Evolutionary conservation across 2,329 filamentous ascomycete genomes (phyloP), one percentile per base, ranked within the genome.

Genomic region (Fusarium tjaetaba): DNA sequence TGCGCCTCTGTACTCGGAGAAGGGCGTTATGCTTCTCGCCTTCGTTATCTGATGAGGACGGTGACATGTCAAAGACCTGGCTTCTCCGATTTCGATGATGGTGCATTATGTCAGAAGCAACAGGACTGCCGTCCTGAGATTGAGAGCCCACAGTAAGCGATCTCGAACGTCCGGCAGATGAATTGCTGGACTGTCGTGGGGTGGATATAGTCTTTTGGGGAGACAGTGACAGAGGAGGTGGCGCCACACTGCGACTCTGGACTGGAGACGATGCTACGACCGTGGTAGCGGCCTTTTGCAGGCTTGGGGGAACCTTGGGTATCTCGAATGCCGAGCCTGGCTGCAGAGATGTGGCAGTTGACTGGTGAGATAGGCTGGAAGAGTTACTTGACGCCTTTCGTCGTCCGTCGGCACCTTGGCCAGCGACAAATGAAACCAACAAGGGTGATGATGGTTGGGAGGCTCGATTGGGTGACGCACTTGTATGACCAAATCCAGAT

Each of bases 1-100:
- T 91, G 15, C 96, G 92, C 41, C 96, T 89, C 80, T 99, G 96
- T 8, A 99, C 96, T 58, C 97, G 94, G 48, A 99, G 88, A 16
- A 98, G 86, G 3, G 93, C 95, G 80, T 95, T 97, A 13, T 95
- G 93, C 78, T 97, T 94, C 49, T 96, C 93, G 56, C 97, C 95
- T 83, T 99, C 96, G 68, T 97, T 99, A 79, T 99, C 96, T 0
- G 96, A 99, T 0, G 96, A 98, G 0, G 96, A 98, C 7, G 96
- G 96, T 5, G 96, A 99, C 83, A 98, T 93, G 80, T 98, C 96
- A 77, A 98, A 94, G 5, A 98, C 93, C 78, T 98, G 96, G 80
- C 96, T 98, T 76, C 95, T 90, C 43, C 96, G 92, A 81, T 98
- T 98, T 77, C 95, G 91, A 79, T 98, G 95, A 57, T 91, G 89